These are phyloP conservation scores for Rhodofomes roseus DNA, from an alignment of 1,284 basidiomycete species.

Conservation along the genomic window DNA sequence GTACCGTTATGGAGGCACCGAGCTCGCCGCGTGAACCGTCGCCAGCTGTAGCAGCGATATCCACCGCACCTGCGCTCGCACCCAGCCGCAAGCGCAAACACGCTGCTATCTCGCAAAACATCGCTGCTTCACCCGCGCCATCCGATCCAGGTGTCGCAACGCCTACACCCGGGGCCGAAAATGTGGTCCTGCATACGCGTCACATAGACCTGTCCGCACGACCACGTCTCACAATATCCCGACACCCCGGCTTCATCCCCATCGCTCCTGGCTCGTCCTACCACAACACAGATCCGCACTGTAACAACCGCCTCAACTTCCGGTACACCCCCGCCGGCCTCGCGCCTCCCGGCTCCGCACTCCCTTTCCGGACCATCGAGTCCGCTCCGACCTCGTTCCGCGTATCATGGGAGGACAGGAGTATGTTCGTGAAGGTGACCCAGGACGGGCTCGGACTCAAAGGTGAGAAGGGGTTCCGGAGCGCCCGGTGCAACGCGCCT, in stretches of 20 bases:
- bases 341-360: constrained; percentile 50
- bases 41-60: constrained; percentile 27
- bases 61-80: constrained; percentile 13
- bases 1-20: constrained; percentile 22
- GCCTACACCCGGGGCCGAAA: constrained; percentile 27
- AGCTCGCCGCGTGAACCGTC: constrained; percentile 34
- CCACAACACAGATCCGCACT: constrained; percentile 64
- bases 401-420: constrained; percentile 87
- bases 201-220: constrained; percentile 62
- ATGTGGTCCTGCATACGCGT: constrained; percentile 50
- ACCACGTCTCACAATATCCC: constrained; percentile 66
- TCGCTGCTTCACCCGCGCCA: constrained; percentile 43
- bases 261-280: constrained; percentile 51
- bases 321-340: constrained; percentile 82
- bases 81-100: constrained; percentile 38
- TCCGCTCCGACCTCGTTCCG: constrained; percentile 63
- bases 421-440: constrained; percentile 75
- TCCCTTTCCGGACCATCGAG: constrained; percentile 77
- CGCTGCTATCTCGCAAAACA: constrained; percentile 27
- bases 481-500: constrained; percentile 86
- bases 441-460: constrained; percentile 75
- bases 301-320: constrained; percentile 73
- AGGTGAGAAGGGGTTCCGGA: constrained; percentile 89
- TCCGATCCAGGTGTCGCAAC: constrained; percentile 33
- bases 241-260: constrained; percentile 63